These are phyloP conservation scores for Rosellinia necatrix DNA, from an alignment of 2,329 filamentous ascomycete species.

Conservation along the genomic window DNA sequence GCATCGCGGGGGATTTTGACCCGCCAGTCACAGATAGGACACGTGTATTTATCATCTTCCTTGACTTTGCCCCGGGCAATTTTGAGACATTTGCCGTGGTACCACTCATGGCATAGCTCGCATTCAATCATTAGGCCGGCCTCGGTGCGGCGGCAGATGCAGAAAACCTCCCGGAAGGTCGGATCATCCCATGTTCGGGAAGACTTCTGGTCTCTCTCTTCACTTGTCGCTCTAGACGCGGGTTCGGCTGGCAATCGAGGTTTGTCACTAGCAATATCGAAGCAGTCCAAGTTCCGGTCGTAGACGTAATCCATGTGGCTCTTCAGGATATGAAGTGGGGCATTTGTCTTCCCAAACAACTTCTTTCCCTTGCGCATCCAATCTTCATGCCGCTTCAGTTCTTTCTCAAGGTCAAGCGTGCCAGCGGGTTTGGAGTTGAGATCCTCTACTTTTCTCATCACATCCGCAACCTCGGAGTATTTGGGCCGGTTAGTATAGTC, in stretches of 20 bases:
- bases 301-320: conserved; percentile 93
- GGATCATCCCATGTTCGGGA: conserved; percentile 64
- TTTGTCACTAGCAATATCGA: conserved; percentile 82
- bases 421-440: conserved; percentile 91
- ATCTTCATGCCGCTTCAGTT: conserved; percentile 93
- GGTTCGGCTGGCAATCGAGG: conserved; percentile 91
- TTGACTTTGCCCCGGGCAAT: conserved; percentile 97
- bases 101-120: conserved; percentile 98
- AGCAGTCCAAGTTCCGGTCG: conserved; percentile 87
- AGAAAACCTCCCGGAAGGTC: conserved; percentile 82
- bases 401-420: conserved; percentile 89
- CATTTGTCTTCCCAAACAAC: conserved; percentile 96
- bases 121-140: conserved; percentile 99
- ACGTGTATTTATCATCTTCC: conserved; percentile 97
- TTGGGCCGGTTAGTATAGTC: conserved; percentile 81
- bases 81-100: conserved; percentile 97
- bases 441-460: conserved; percentile 84
- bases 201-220: conserved; percentile 46
- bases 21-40: conserved; percentile 96
- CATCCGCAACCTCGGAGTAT: conserved; percentile 87
- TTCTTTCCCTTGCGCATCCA: conserved; percentile 99
- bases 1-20: conserved; percentile 97
- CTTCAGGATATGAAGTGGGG: conserved; percentile 92
- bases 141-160: conserved; percentile 90
- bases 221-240: conserved; percentile 77